Conservation (phyloP, 2,329 filamentous ascomycete species). For the Amauroascus niger region DNA sequence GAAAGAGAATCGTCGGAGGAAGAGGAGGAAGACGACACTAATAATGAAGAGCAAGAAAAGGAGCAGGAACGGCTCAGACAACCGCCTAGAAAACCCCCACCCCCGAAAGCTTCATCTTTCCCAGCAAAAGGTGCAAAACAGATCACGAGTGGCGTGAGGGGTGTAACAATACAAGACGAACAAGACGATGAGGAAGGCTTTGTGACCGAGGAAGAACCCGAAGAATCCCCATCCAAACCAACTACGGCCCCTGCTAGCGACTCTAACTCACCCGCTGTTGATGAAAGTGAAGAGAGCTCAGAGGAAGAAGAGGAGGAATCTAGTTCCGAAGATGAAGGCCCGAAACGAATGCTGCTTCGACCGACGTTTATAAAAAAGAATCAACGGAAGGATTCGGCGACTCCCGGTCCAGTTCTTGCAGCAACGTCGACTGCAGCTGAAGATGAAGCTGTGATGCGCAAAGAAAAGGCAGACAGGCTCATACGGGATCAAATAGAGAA, state of each 20-base stretch:
- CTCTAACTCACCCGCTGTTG: not conserved
- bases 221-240: conserved; percentile 17
- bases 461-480: conserved; percentile 64
- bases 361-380: conserved; percentile 59
- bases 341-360: conserved; percentile 49
- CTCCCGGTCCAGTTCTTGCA: conserved; percentile 19
- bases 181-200: conserved; percentile 51
- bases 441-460: conserved; percentile 35
- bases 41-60: not conserved
- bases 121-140: conserved; percentile 26
- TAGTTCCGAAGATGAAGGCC: conserved; percentile 35
- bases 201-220: conserved; percentile 45
- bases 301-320: conserved; percentile 12
- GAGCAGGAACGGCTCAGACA: conserved; percentile 10
- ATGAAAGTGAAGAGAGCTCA: conserved; percentile 4
- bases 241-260: not conserved
- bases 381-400: conserved; percentile 41
- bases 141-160: conserved; percentile 26
- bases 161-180: conserved; percentile 35
- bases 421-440: conserved; percentile 31
- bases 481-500: conserved; percentile 83
- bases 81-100: conserved; percentile 38
- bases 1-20: conserved; percentile 45
- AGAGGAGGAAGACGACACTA: conserved; percentile 17
- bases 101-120: conserved; percentile 35